Base-by-base conservation (phyloP, 768 basidiomycete species). In the Lactarius vividus region DNA sequence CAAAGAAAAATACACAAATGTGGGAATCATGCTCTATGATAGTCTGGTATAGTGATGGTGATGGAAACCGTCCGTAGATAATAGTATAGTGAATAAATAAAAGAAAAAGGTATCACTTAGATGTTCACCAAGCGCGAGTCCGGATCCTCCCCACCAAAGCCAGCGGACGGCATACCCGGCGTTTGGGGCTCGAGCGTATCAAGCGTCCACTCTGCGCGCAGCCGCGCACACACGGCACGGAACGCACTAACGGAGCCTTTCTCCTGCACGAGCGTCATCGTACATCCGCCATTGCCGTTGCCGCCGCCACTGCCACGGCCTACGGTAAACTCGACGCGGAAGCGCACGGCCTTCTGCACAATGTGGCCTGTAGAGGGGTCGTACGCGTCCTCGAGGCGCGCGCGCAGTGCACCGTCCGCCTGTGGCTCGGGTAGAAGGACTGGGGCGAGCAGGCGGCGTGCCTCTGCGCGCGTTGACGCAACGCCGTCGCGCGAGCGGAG, bases 191-290 rank as follows among this genome's bases (percentile, higher is more conserved):
- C 63, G 44, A 70, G 67, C 61, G 61, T 53, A 59, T 81, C 82
- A 67, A 82, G 70, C 40, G 77, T 79, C 85, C 92, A 94, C 68
- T 85, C 83, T 46, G 87, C 85, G 72, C 87, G 84, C 70, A 96
- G 75, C 69, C 84, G 83, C 72, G 84, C 84, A 80, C 89, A 92
- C 13, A 94, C 80, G 6, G 82, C 78, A 75, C 87, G 88, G 80
- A 97, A 96, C 55, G 91, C 88, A 62, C 92, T 89, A 73, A 90
- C 82, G 7, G 94, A 92, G 29, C 96, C 96, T 76, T 94, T 97
- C 80, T 97, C 95, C 69, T 92, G 88, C 28, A 91, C 83, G 71
- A 98, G 78, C 62, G 87, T 86, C 67, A 96, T 83, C 52, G 85
- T 86, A 52, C 89, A 91, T 62, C 80, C 74, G 69, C 80, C 84